Base-by-base conservation (phyloP, 139 green algal species). In the Chlorella sp. region DNA sequence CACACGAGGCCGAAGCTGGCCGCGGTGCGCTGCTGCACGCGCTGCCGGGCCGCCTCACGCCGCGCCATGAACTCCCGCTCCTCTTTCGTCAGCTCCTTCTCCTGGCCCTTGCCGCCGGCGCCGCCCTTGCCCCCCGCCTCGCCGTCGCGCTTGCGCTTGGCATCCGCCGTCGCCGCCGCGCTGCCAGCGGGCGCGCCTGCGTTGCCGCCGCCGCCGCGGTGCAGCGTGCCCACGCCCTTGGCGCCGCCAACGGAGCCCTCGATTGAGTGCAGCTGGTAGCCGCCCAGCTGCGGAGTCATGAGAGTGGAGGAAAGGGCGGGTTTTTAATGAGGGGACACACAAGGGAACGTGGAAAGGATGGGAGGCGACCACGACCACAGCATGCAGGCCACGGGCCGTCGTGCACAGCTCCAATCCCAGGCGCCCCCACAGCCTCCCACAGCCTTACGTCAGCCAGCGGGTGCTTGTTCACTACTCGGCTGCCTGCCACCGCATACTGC, bases 21-120 rank as follows among this genome's bases (percentile, higher is more conserved):
- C 51, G 92, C 91, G 1, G 93, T 96, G 4, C 95, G 87, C 68
- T 94, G 84, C 72, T 94, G 82, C 67, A 97, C 94, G 7, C 95
- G 88, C 57, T 90, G 80, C 36, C 91, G 80, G 6, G 95, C 95
- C 38, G 94, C 94, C 75, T 97, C 94, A 41, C 95, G 86, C 71
- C 83, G 83, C 30, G 91, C 93, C 70, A 95, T 78, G 23, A 89
- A 89, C 70, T 94, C 94, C 64, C 69, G 72, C 71, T 98, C 95
- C 72, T 94, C 89, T 47, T 94, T 92, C 17, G 81, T 86, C 18
- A 96, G 1, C 6, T 86, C 44, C 81, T 90, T 90, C 60, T 70
- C 64, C 64, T 84, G 51, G 21, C 56, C 82, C 67, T 87, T 86
- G 47, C 63, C 20, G n/a, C n/a, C n/a, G n/a, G n/a, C n/a, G n/a